Conservation (phyloP, 768 basidiomycete species). For the Stropharia rugosoannulata region DNA sequence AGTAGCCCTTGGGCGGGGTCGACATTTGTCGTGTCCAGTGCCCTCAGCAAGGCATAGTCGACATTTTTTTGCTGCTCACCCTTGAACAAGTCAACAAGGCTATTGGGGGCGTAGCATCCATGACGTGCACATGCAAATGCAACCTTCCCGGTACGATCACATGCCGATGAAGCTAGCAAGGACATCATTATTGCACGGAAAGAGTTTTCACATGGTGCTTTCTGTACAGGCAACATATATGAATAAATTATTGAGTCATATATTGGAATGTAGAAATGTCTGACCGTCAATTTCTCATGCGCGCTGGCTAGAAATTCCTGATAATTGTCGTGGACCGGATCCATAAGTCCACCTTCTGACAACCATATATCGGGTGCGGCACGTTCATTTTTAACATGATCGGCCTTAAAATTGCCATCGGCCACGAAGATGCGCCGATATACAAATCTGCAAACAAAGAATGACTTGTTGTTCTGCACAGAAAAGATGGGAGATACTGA, state of each 20-base stretch:
- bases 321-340: not conserved
- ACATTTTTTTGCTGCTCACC: conserved; percentile 16
- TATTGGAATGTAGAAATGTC: not conserved
- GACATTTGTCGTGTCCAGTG: conserved; percentile 10
- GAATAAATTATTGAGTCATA: not conserved
- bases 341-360: conserved; percentile 4
- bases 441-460: not conserved
- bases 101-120: conserved; percentile 9
- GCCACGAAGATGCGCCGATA: conserved; percentile 7
- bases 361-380: conserved; percentile 10
- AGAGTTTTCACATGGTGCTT: conserved; percentile 1
- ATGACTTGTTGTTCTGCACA: too few species aligned
- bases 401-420: conserved; percentile 18
- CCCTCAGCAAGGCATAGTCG: conserved; percentile 11
- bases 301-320: not conserved
- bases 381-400: conserved; percentile 6
- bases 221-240: not conserved
- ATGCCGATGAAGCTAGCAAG: not conserved
- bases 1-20: not conserved
- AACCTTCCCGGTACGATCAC: conserved; percentile 11
- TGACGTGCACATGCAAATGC: conserved; percentile 15
- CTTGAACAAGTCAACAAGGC: conserved; percentile 3
- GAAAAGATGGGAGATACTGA: too few species aligned
- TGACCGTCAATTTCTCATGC: not conserved
- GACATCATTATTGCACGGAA: conserved; percentile 1